These are phyloP conservation scores for Saturnispora zaruensis DNA, from an alignment of 805 yeast genomes.

Conservation along the genomic window DNA sequence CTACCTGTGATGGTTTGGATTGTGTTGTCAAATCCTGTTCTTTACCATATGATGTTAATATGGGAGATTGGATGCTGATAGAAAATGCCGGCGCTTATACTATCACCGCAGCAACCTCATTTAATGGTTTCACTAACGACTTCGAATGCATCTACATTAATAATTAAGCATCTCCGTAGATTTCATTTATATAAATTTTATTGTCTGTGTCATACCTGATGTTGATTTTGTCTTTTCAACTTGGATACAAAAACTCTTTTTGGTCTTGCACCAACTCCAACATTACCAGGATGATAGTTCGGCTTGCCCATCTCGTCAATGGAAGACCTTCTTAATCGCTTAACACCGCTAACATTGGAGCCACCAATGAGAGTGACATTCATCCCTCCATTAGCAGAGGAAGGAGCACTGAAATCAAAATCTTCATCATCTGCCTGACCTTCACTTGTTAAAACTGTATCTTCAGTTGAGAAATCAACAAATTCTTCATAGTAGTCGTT, in stretches of 20 bases:
- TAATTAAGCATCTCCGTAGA: neutral
- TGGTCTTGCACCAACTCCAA: slow-evolving; percentile 4
- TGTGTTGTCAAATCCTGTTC: slow-evolving; percentile 50
- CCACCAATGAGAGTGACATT: slow-evolving; percentile 23
- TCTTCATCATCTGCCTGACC: slow-evolving; percentile 26
- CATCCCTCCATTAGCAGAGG: slow-evolving; percentile 19
- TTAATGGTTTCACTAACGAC: slow-evolving; percentile 74
- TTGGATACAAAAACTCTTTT: slow-evolving; percentile 1
- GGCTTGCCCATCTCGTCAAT: neutral
- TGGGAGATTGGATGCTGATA: slow-evolving; percentile 93
- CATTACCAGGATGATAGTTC: neutral
- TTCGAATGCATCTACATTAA: slow-evolving; percentile 59
- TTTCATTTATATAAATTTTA: neutral
- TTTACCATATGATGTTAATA: slow-evolving; percentile 52
- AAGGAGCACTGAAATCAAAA: slow-evolving; percentile 12
- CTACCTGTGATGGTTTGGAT: slow-evolving; percentile 96
- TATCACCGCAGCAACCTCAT: slow-evolving; percentile 80
- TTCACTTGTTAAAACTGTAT: slow-evolving; percentile 15
- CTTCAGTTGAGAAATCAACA: neutral
- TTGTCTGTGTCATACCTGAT: neutral
- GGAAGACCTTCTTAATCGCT: slow-evolving; percentile 17
- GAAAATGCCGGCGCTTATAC: slow-evolving; percentile 86
- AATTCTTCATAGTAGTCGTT: neutral
- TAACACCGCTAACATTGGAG: slow-evolving; percentile 14
- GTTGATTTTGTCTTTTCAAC: neutral